Evolutionary conservation across 805 yeast genomes (phyloP), one percentile per base, ranked within the genome.

Genomic region (Spathaspora passalidarum): DNA sequence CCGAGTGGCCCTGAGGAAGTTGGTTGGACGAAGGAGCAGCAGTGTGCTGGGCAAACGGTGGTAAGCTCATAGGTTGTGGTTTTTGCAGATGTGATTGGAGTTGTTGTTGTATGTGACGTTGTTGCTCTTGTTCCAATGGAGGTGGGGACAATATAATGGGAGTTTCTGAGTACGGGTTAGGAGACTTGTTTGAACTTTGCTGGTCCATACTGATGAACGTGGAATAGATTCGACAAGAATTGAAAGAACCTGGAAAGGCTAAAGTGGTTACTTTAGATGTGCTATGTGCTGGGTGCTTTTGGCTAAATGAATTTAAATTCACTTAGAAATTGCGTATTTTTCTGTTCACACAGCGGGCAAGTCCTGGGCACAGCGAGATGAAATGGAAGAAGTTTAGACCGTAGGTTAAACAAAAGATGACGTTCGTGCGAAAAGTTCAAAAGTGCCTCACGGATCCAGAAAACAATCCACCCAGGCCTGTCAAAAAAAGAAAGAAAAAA

Each of bases 121-220:
- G 34, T 29, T 10, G 34, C 6, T 29, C 17, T n/a, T 25, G 42
- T 39, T 23, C 68, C 50, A 68, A 65, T 1, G 74, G 73, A 2
- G 72, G 72, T 17, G 75, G 75, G 13, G 75, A 69, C 46, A 71
- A 61, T 35, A 69, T 57, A 38, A 71, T 71, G 20, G 75, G 75
- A 44, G 72, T 59, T 40, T 60, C 65, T 25, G 45, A 51, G 36
- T 18, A 46, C 5, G 26, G 35, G 18, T 46, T 25, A 5, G 46
- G 43, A 16, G 42, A 39, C 20, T 25, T 19, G 17, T 25, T 34
- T 11, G 40, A 22, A n/a, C 34, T 20, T 38, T 43, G 43, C 17
- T 45, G 44, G 23, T 40, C 48, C 48, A 45, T 45, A 18, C n/a
- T 43, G 22, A 20, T 10, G 32, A 10, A 26, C n/a, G n/a, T n/a